Base-by-base conservation (phyloP, 2,329 filamentous ascomycete species). In the Claviceps lovelessii region DNA sequence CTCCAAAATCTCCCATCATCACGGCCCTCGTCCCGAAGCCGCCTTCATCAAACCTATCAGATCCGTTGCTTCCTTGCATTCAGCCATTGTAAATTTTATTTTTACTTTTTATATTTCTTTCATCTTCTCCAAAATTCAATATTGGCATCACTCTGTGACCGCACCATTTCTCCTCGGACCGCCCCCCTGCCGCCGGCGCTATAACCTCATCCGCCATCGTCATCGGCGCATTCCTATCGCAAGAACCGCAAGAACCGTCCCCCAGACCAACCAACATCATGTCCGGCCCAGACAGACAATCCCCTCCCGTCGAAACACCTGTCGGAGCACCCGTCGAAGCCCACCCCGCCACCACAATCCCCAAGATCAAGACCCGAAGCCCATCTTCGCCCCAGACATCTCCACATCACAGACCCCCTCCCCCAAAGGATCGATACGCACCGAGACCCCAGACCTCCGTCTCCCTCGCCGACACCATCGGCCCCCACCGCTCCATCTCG, bases 381-480 rank as follows among this genome's bases (percentile, higher is more conserved):
- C 37, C 54, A 15, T 51, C 53, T 8, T 49, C 52, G 15, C 42
- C 31, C 41, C 46, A 50, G 44, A 55, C 52, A 33, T 53, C 50
- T 55, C 51, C 58, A 49, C 45, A 56, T 46, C 17, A 45, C 49
- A 51, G 46, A 49, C 60, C 37, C 44, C 58, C 58, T 52, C 60
- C 60, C 45, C 61, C 64, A 42, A 65, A 62, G 5, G 39, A 56
- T 53, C 53, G 45, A 19, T 49, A 57, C 33, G 33, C 48, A 1
- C 58, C 28, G 56, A 48, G 31, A 47, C 56, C 11, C 55, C 59
- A 54, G 54, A 74, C 74, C 51, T 68, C 72, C 35, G 79, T 91
- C 37, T 81, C 88, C 57, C 80, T 97, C 55, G 86, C 85, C 46
- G 91, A 97, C 69, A 84, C 95, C 39, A 83, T 96, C 60, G 85